A percentile compares a stretch with the other conserved stretches of the same genome.
Conservation (phyloP, 2,329 filamentous ascomycete genomes). For the Colletotrichum brevisporum region DNA sequence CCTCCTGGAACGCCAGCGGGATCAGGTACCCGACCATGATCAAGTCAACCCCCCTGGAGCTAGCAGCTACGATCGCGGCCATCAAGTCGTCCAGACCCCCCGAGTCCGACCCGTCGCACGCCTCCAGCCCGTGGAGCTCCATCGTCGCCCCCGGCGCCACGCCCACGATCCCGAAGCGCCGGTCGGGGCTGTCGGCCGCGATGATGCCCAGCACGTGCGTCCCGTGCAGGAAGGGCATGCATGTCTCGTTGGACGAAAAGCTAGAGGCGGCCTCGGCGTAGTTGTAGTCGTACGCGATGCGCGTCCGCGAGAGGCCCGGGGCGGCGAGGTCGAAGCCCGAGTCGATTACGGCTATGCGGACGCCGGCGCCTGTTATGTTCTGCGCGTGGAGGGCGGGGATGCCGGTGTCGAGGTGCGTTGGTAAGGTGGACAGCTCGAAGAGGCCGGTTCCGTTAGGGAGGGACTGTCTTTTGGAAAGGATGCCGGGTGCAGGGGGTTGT, state of each 20-base stretch:
- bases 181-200: conserved; percentile 46
- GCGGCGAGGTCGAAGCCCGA: background rate
- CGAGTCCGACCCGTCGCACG: background rate
- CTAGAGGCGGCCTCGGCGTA: background rate
- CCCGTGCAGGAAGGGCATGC: conserved; percentile 53
- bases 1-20: background rate
- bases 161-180: conserved; percentile 7
- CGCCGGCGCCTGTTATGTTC: background rate
- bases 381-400: conserved; percentile 3
- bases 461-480: background rate
- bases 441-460: background rate
- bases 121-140: background rate
- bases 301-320: background rate
- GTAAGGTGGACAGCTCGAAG: background rate
- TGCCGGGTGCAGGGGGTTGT: no score
- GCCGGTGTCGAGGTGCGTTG: conserved; percentile 2
- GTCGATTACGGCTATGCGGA: conserved; percentile 11
- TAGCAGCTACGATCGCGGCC: background rate
- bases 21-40: background rate
- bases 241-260: background rate
- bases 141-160: background rate
- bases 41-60: background rate
- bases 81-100: background rate
- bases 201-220: conserved; percentile 63
- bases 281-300: conserved; percentile 2